Base-by-base conservation (phyloP, 2,329 filamentous ascomycete genomes). In the Diaporthe aspalathi region DNA sequence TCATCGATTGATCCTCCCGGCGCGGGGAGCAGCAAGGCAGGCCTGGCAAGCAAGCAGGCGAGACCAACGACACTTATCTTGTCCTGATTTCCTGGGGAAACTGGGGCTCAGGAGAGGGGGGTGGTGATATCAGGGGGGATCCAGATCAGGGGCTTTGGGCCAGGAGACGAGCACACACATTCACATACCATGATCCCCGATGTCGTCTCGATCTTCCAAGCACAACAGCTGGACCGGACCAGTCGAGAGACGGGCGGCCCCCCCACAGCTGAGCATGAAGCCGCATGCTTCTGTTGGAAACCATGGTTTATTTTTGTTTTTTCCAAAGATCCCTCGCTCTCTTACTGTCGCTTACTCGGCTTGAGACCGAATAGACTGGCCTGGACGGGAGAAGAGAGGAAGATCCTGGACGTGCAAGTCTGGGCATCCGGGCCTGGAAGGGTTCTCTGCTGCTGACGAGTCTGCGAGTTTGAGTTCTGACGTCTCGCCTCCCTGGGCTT, bases 401-500 rank as follows among this genome's bases (percentile, higher is more conserved):
- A 17, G 47, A 45, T n/a, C 11, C 56, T 32, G 38, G 56, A 20
- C 11, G 56, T 17, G 45, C 40, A 40, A 67, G 38, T 24, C 65
- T 67, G 65, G 65, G 40, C 65, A 5, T 49, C 50, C 56, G 50
- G 65, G 24, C 38, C 50, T 17, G 38, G 27, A 17, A n/a, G 35
- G 20, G 14, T 27, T 56, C 52, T 47, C 22, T 45, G 35, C 49
- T 45, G 35, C 40, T 22, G 27, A 5, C 35, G 24, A 4, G 49
- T 1, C 32, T 32, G 32, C 32, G 8, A 12, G 35, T 38, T 38
- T 56, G 50, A 57, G 0, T 27, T 27, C 52, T 68, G 66, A 45
- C 54, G 52, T 68, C 52, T 57, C 38, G 52, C 45, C 65, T 68
- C 52, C 43, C 11, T 38, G n/a, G 40, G 40, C 20, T 49, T 53